Evolutionary conservation across 2,329 filamentous ascomycete genomes (phyloP), one percentile per base, ranked within the genome.

Genomic region (Cadophora sp.): DNA sequence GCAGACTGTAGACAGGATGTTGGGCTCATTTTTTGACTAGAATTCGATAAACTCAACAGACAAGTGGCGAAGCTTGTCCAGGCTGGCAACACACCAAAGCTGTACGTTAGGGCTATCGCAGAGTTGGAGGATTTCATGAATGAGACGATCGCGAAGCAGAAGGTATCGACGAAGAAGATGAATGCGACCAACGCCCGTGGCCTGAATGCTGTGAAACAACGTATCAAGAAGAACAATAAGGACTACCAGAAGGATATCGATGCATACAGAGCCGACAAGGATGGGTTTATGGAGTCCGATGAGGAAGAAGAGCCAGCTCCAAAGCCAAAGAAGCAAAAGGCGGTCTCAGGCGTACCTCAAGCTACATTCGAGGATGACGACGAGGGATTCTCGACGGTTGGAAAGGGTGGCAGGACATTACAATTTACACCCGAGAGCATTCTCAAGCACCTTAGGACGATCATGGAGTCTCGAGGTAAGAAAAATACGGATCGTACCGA

Each of bases 171-270:
- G 72, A 97, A 97, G 89, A 98, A 97, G 87, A 97, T 98, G 94
- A 99, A 97, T 83, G 94, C 94, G 71, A 96, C 91, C 78, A 97
- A 95, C 79, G 92, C 94, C 73, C 93, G 94, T 82, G 94, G 94
- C 77, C 88, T 99, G 77, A 99, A 98, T 81, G 93, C 94, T 71
- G 92, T 98, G 78, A 97, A 97, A 84, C 96, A 99, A 82, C 94
- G 94, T 83, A 93, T 99, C 85, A 94, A 95, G 89, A 98, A 97
- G 88, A 95, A 95, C 83, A 97, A 95, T 87, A 97, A 97, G 83
- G 95, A 98, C 73, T 95, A 95, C 83, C 89, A 93, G 78, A 85
- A 87, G 71, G 92, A 97, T 78, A 91, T 99, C 76, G 93, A 97
- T 75, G 87, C 90, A 72, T 99, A 95, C 84, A 87, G 92, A 74